These are phyloP conservation scores for Cladorrhinum samala DNA, from an alignment of 495 filamentous ascomycete genomes.

Conservation along the genomic window DNA sequence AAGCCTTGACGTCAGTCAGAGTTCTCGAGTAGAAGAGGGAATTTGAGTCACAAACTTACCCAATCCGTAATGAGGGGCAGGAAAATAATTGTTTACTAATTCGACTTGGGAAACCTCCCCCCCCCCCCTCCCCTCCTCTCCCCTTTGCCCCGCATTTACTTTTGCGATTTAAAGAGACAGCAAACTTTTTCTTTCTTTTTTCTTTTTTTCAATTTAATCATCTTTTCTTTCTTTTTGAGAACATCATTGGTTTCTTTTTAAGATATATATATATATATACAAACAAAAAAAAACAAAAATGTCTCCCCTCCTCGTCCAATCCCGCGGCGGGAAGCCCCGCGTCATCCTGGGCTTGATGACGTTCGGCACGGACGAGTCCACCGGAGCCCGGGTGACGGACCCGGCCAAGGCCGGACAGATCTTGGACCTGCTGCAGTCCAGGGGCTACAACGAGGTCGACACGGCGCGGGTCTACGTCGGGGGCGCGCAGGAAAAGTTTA, in stretches of 20 bases:
- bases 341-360: conserved; percentile 60
- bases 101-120: too few relatives aligned
- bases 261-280: too few relatives aligned
- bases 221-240: conserved; percentile 11
- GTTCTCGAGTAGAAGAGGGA: too few relatives aligned
- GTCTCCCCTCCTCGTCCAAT: conserved; percentile 19
- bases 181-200: too few relatives aligned
- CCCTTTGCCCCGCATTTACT: conserved; percentile 10
- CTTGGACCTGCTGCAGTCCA: conserved; percentile 63
- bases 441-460: conserved; percentile 74
- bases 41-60: too few relatives aligned
- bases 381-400: conserved; percentile 66
- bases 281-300: neutral
- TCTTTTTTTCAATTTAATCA: neutral
- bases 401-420: conserved; percentile 56
- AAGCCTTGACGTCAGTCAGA: too few relatives aligned
- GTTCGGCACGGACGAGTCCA: conserved; percentile 46
- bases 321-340: conserved; percentile 32
- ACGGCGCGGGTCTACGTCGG: conserved; percentile 70
- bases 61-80: too few relatives aligned
- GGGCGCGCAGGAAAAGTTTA: conserved; percentile 77
- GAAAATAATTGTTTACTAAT: too few relatives aligned
- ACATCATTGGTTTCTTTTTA: conserved; percentile 13
- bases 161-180: neutral
- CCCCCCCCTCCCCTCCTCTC: too few relatives aligned